Evolutionary conservation across 257 asterid genomes (phyloP), one percentile per base, ranked within the genome.

Genomic region (Solanum microdontum): DNA sequence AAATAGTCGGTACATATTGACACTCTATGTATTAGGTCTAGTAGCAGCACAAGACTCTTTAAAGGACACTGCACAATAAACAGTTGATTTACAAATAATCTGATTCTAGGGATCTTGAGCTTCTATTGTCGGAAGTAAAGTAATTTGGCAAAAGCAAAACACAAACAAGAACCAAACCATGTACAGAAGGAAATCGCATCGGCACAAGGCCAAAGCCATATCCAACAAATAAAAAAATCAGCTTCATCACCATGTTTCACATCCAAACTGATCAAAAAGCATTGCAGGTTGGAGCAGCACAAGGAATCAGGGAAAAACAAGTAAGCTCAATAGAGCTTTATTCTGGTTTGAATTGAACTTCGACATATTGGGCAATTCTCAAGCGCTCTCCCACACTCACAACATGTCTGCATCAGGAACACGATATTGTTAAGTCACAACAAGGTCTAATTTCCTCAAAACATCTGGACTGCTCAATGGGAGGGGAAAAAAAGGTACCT

Each of bases 331-430:
- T 93, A 95, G 19, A 96, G 96, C 94, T 96, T 96, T 91, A 96
- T 93, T 91, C 99, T 91, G 69, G 98, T 93, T 90, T 89, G 92
- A 26, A 96, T 95, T 79, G 76, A 76, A 86, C 91, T 91, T 33
- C 99, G 93, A 87, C 99, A 96, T 26, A 96, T 96, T 14, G 99
- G 99, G 88, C 99, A 96, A 84, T 85, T 86, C 51, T 92, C 84
- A 68, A 96, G 97, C 82, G 90, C 91, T 60, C 87, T 88, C 58
- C 98, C 99, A 83, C 99, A 96, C 1, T 93, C 98, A 2, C 94
- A 87, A 83, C 99, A 96, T 17, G 99, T 96, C 99, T 96, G 93
- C 14, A 19, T 28, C 83, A 85, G 8, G 48, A 34, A 14, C 6
- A 72, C 24, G 24, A 55, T 12, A 23, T 68, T 26, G n/a, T 36